Base-by-base conservation (phyloP, 1,284 basidiomycete species). In the Pseudozyma hubeiensis region DNA sequence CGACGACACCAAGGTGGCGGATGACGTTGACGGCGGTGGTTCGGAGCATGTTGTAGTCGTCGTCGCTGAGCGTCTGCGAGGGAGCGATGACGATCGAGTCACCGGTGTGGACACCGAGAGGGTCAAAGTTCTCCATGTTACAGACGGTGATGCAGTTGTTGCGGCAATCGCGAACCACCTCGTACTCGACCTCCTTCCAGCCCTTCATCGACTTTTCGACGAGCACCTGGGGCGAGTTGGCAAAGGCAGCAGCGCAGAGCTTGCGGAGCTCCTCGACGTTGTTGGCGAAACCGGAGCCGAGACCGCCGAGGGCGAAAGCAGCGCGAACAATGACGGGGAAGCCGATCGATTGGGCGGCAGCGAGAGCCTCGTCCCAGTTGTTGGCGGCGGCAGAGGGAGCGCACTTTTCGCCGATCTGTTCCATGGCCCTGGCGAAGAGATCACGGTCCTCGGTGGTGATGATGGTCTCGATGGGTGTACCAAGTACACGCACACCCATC, bases 81-180 rank as follows among this genome's bases (percentile, higher is more conserved):
- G 97, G 96, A 11, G 96, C 96, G 41, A 99, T 89, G 79, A 99
- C 96, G 79, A 99, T 97, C n/a, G 96, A 98, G 85, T 99, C 96
- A 72, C 97, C 96, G 0, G 96, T 99, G 85, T 99, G 97, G 80
- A 97, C 97, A 74, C 96, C 97, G 40, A 99, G 89, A 40, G 97
- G 96, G 85, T 98, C 96, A 80, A 99, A 99, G 87, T 98, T 98
- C 93, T 98, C 95, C 96, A 99, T 98, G 87, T 99, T 99, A 87
- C 97, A 99, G 72, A 98, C 95, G 1, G 94, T 97, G 86, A 98
- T 98, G 84, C 95, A 97, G 85, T 97, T 97, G 86, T 98, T 92
- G 77, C 93, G 89, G 86, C 94, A 97, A 86, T 99, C 96, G 64
- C 96, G 89, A n/a, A 98, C 96, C 53, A 99, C 96, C 85, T 99